Evolutionary conservation across 2,329 filamentous ascomycete genomes (phyloP).

Genomic region (Domatiomyces globalis): DNA sequence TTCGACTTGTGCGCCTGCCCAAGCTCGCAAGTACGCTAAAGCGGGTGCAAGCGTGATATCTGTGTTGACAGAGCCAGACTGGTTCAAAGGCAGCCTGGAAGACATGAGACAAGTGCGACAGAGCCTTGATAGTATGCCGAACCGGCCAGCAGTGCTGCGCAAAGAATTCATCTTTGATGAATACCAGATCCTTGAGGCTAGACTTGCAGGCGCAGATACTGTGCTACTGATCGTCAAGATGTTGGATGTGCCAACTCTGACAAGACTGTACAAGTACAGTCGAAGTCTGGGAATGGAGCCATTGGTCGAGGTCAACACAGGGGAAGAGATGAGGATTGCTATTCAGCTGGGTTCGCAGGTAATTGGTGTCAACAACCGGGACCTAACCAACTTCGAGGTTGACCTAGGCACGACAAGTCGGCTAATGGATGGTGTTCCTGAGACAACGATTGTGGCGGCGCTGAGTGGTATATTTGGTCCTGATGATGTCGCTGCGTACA

Average conservation of each 20-base stretch:
- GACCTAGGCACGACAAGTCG: constrained; percentile 85
- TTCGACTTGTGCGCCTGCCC: constrained; percentile 71
- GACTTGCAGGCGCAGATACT: constrained; percentile 84
- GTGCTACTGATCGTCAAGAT: constrained; percentile 97
- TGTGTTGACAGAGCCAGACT: constrained; percentile 94
- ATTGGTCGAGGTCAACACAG: constrained; percentile 88
- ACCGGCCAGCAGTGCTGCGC: constrained; percentile 77
- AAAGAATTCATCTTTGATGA: constrained; percentile 98
- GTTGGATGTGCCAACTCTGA: constrained; percentile 62
- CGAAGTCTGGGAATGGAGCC: constrained; percentile 90
- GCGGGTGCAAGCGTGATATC: constrained; percentile 95
- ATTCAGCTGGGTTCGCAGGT: constrained; percentile 75
- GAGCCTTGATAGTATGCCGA: constrained; percentile 78
- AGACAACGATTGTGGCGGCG: constrained; percentile 78
- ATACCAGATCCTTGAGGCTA: constrained; percentile 91
- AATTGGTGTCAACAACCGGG: constrained; percentile 95
- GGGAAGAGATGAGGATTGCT: constrained; percentile 80
- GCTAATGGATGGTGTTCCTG: constrained; percentile 71
- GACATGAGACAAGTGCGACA: constrained; percentile 78
- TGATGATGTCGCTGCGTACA: constrained; percentile 75
- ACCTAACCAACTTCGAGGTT: constrained; percentile 91
- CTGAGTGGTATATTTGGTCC: constrained; percentile 85
- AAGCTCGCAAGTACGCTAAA: constrained; percentile 81
- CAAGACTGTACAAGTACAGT: constrained; percentile 75
- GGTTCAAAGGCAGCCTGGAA: constrained; percentile 97